Evolutionary conservation across 768 basidiomycete species (phyloP).

Genomic region (Trametes gibbosa): DNA sequence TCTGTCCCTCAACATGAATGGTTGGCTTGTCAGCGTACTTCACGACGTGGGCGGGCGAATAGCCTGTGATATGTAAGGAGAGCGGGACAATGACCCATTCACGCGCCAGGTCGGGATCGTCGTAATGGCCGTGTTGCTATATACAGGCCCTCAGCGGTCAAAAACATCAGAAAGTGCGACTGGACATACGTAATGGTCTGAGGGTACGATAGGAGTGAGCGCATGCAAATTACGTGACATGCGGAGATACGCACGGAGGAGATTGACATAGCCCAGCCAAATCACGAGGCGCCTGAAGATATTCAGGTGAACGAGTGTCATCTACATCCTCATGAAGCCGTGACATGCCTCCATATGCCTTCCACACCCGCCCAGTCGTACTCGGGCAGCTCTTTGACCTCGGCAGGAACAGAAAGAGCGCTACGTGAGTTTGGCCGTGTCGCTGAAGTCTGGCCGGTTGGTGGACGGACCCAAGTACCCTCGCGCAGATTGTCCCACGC

Average conservation of each 20-base stretch:
- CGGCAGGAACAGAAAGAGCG: background rate
- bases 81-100: conserved; percentile 54
- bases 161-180: background rate
- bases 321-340: background rate
- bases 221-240: background rate
- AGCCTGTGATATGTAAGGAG: conserved; percentile 37
- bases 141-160: background rate
- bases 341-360: background rate
- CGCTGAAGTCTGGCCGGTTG: no score
- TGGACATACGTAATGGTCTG: background rate
- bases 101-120: conserved; percentile 32
- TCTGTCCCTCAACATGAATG: conserved; percentile 49
- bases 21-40: conserved; percentile 40
- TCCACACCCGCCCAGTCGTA: background rate
- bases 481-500: background rate
- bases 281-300: background rate
- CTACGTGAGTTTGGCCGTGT: background rate
- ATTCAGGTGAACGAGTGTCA: background rate
- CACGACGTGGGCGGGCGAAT: conserved; percentile 23
- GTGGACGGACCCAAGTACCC: no score
- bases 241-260: background rate
- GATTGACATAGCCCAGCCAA: background rate
- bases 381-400: background rate
- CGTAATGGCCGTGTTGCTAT: conserved; percentile 12
- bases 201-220: background rate